These are phyloP conservation scores for Tagetes erecta DNA, from an alignment of 129 eudicot species.

Conservation along the genomic window DNA sequence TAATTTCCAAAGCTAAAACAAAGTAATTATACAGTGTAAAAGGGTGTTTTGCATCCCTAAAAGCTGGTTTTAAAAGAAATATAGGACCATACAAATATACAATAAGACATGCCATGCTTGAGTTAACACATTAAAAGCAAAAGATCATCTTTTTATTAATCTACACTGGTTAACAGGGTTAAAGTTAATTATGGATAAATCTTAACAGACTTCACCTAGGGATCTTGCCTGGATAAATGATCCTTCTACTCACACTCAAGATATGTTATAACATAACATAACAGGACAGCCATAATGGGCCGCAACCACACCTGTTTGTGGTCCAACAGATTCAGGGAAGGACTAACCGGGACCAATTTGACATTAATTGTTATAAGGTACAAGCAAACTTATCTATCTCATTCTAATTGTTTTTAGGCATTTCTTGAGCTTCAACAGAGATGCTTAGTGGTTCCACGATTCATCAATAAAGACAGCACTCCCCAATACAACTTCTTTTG, in stretches of 20 bases:
- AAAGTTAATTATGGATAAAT: not conserved
- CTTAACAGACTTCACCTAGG: slow-evolving; percentile 12
- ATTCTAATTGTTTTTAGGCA: slow-evolving; percentile 26
- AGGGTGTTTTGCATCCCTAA: not conserved
- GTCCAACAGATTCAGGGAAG: slow-evolving; percentile 30
- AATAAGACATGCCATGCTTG: not conserved
- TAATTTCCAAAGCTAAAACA: slow-evolving; percentile 12
- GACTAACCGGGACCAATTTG: slow-evolving; percentile 20
- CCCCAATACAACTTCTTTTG: slow-evolving; percentile 1
- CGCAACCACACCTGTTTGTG: slow-evolving; percentile 19
- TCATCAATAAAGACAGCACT: not conserved
- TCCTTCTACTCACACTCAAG: slow-evolving; percentile 21
- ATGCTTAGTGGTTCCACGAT: slow-evolving; percentile 10
- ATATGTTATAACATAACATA: slow-evolving; percentile 13
- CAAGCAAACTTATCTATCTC: slow-evolving; percentile 22
- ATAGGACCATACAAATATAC: not conserved
- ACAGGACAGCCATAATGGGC: slow-evolving; percentile 17
- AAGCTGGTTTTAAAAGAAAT: not conserved
- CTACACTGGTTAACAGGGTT: not conserved
- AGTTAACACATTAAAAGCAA: not conserved
- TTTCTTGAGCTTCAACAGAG: slow-evolving; percentile 12
- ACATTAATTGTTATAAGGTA: slow-evolving; percentile 26
- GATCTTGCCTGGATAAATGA: slow-evolving; percentile 16
- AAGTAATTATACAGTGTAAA: not conserved
- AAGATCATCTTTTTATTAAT: not conserved